phyloP scores from a whole-genome alignment of 1,139 yeast species.

The Sugiyamaella grinbergsii region DNA sequence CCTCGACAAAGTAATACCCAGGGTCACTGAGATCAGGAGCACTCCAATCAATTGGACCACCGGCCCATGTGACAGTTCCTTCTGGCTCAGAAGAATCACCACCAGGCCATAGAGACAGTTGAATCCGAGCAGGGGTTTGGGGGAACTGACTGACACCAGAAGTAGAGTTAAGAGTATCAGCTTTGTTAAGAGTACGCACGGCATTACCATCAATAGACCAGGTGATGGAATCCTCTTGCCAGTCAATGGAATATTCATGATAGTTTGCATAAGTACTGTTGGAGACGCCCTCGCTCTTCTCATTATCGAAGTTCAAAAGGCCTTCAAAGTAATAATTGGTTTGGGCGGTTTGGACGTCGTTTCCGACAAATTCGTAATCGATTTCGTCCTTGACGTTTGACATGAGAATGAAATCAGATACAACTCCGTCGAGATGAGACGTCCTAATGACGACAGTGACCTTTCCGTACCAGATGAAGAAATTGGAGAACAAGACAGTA shows the following conservation, averaged over 20 bases:
- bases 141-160: constrained; percentile 64
- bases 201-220: constrained; percentile 77
- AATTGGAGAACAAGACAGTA: constrained; percentile 76
- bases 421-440: constrained; percentile 77
- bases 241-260: constrained; percentile 80
- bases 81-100: constrained; percentile 63
- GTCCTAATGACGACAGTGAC: constrained; percentile 69
- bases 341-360: constrained; percentile 65
- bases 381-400: constrained; percentile 91
- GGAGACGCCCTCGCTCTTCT: constrained; percentile 46
- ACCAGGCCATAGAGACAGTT: constrained; percentile 92
- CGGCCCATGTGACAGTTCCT: constrained; percentile 95
- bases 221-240: constrained; percentile 70
- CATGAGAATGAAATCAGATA: constrained; percentile 77
- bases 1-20: constrained; percentile 75
- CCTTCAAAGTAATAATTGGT: constrained; percentile 83
- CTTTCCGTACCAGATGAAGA: constrained; percentile 87
- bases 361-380: constrained; percentile 86
- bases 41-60: constrained; percentile 85
- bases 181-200: constrained; percentile 67
- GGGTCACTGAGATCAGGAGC: constrained; percentile 69
- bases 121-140: constrained; percentile 86
- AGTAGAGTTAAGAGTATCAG: constrained; percentile 70
- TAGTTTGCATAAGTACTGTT: constrained; percentile 60
- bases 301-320: constrained; percentile 62